A percentile compares a stretch with the other conserved stretches of the same genome.
These are phyloP conservation scores for Cyberlindnera subsufficiens DNA, from an alignment of 805 yeast species.

Conservation along the genomic window DNA sequence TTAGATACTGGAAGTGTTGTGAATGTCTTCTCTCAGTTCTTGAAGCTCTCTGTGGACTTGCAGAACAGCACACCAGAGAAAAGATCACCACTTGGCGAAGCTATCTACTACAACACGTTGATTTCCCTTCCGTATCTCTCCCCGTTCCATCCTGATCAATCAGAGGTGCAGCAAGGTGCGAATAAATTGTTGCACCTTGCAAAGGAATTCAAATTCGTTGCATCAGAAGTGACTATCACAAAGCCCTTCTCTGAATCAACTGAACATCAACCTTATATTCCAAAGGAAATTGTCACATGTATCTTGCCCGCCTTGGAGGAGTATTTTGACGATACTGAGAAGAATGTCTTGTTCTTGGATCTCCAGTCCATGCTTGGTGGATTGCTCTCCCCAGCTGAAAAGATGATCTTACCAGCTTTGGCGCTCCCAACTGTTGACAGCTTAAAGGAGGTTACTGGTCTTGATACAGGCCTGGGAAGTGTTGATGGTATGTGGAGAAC, in stretches of 20 bases:
- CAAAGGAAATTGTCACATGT: constrained; percentile 41
- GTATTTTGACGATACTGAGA: constrained; percentile 4
- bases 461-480: constrained; percentile 37
- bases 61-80: constrained; percentile 32
- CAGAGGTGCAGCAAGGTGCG: constrained; percentile 32
- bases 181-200: constrained; percentile 38
- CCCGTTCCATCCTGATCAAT: constrained; percentile 32
- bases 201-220: constrained; percentile 28
- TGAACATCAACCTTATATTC: constrained; percentile 40
- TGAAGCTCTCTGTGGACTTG: constrained; percentile 50
- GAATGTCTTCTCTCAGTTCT: constrained; percentile 46
- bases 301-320: constrained; percentile 45
- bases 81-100: constrained; percentile 61
- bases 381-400: constrained; percentile 14
- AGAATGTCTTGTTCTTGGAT: constrained; percentile 29
- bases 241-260: constrained; percentile 21
- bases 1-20: constrained; percentile 43
- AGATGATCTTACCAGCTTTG: constrained; percentile 20
- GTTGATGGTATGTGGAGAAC: constrained; percentile 64
- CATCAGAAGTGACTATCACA: constrained; percentile 19
- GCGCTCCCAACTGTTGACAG: constrained; percentile 32
- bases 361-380: constrained; percentile 17
- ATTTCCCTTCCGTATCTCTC: constrained; percentile 61
- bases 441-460: constrained; percentile 25
- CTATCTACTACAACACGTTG: constrained; percentile 55